phyloP scores from a whole-genome alignment of 2,329 filamentous ascomycete genomes.

The Talaromyces pinophilus region DNA sequence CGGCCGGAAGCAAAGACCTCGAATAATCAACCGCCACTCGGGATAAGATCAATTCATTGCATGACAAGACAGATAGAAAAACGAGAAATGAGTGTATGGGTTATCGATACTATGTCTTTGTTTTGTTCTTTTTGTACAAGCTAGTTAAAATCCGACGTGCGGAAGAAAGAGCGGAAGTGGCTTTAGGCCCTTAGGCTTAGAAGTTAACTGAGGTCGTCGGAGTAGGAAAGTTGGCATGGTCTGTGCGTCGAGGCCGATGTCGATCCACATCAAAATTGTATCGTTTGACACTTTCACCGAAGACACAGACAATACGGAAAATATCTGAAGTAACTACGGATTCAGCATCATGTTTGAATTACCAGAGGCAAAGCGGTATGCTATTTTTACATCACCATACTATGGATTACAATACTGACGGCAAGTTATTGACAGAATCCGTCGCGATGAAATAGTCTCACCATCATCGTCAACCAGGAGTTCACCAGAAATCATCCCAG shows the following conservation, averaged over 20 bases:
- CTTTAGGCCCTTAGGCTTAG: too few species aligned
- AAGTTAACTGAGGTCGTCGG: not conserved
- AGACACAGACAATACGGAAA: not conserved
- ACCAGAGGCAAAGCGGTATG: constrained; percentile 41
- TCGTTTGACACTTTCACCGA: not conserved
- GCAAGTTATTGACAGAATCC: constrained; percentile 32
- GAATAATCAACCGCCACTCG: not conserved
- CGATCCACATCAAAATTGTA: constrained; percentile 7
- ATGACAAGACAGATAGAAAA: not conserved
- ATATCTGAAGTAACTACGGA: too few species aligned
- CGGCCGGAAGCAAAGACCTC: not conserved
- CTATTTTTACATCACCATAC: not conserved
- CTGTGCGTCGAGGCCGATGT: not conserved
- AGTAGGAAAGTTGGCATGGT: constrained; percentile 5
- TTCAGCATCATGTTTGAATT: constrained; percentile 38
- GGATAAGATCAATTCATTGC: not conserved
- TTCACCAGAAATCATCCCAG: constrained; percentile 32
- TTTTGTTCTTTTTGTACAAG: not conserved
- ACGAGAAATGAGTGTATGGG: not conserved
- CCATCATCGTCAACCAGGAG: constrained; percentile 34
- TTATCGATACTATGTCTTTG: not conserved
- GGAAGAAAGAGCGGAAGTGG: not conserved
- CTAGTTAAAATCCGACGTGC: constrained; percentile 1
- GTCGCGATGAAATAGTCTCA: constrained; percentile 40
- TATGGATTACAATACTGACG: not conserved